Percentiles rank a stretch among this genome's conserved stretches.
Conservation (phyloP, 257 asterid species). For the Catharanthus roseus region DNA sequence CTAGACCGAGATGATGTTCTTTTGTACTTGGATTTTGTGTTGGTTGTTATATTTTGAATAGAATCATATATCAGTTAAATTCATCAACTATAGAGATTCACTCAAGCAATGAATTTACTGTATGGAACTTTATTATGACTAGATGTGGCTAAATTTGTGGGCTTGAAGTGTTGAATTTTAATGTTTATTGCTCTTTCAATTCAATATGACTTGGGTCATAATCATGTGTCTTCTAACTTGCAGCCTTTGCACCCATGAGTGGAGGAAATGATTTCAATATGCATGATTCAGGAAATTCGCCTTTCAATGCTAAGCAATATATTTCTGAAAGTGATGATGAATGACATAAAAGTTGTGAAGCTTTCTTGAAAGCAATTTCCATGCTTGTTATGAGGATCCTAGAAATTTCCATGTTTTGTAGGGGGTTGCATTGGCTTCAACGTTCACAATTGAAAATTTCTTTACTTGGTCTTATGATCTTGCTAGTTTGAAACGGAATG, state of each 20-base stretch:
- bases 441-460: neutral
- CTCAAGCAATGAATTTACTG: neutral
- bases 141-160: neutral
- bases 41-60: neutral
- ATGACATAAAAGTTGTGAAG: constrained; percentile 17
- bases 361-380: neutral
- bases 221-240: constrained; percentile 15
- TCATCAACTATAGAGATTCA: neutral
- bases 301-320: constrained; percentile 67
- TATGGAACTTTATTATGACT: neutral
- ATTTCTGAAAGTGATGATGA: constrained; percentile 64
- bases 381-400: neutral
- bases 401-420: neutral
- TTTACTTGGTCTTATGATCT: neutral
- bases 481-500: neutral
- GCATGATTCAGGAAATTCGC: constrained; percentile 40
- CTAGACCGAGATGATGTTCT: constrained; percentile 9
- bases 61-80: neutral
- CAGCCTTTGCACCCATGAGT: constrained; percentile 93
- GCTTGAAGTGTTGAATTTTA: constrained; percentile 5
- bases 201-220: neutral
- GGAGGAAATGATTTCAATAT: constrained; percentile 35
- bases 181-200: constrained; percentile 7
- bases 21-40: constrained; percentile 4
- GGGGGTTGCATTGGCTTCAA: neutral